Base-by-base conservation (phyloP, 2,329 filamentous ascomycete genomes). In the Aspergillus melleus region DNA sequence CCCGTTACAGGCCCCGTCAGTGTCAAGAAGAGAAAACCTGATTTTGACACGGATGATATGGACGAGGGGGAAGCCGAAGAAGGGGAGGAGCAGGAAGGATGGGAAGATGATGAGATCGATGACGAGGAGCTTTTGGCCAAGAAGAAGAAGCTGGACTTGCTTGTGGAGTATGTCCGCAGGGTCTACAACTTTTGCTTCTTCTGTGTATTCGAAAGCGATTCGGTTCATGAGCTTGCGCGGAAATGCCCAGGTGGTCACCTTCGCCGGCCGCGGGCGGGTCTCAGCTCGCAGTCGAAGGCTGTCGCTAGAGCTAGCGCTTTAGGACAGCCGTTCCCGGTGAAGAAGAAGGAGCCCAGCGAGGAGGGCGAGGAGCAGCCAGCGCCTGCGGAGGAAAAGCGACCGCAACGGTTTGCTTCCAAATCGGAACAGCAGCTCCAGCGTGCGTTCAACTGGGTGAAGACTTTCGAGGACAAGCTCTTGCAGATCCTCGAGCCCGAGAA, bases 181-280 rank as follows among this genome's bases (percentile, higher is more conserved):
- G 95, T 99, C 55, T 96, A 96, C 83, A 97, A 95, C 78, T 98
- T 99, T 79, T 99, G 95, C 81, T 97, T 99, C 82, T 99, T 98
- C 81, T 99, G 95, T 75, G 96, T 99, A 5, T 98, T 99, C 68
- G 95, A 99, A 78, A 95, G 92, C 72, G 95, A 99, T 76, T 98
- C 94, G 0, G 89, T 98, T 22, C 95, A 99, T 71, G 95, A 99
- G 78, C 83, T 99, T 66, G 93, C 91, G 46, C 88, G 95, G 61
- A 98, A 99, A 78, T 99, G 95, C 69, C 92, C 95, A 26, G 95
- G 95, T 47, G 95, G 95, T n/a, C 95, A 99, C 81, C 86, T 99
- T 62, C 91, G 95, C 63, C 89, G 95, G 52, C 95, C 95, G 44
- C 86, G 93, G 59, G 90, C 90, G 69, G 96, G 92, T 39, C 83